Conservation (phyloP, 352 stramenopile genomes). For the Pseudoperonospora humuli region DNA sequence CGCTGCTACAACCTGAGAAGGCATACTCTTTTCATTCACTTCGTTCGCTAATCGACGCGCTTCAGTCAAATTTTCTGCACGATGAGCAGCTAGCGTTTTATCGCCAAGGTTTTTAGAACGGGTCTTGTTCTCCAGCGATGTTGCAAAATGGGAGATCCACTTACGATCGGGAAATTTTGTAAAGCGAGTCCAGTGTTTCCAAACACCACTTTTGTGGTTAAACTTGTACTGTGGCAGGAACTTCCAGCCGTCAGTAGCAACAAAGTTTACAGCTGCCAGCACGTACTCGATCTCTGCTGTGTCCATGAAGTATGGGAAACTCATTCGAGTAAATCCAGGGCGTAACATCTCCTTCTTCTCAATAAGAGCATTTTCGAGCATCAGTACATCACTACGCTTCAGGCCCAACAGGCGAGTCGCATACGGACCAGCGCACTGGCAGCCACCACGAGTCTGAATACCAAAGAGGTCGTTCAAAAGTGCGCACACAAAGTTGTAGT, state of each 20-base stretch:
- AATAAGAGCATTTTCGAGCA: constrained; percentile 84
- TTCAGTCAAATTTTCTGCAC: constrained; percentile 32
- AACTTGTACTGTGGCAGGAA: constrained; percentile 94
- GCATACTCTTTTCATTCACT: constrained; percentile 15
- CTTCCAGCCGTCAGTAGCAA: constrained; percentile 90
- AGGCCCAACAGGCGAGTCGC: constrained; percentile 90
- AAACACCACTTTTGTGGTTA: constrained; percentile 94
- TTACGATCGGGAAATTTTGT: constrained; percentile 47
- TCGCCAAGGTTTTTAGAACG: constrained; percentile 15
- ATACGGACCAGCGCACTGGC: constrained; percentile 92
- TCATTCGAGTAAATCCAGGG: constrained; percentile 93
- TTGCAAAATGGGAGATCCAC: constrained; percentile 49
- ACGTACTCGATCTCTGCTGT: constrained; percentile 90
- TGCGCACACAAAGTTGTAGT: constrained; percentile 98
- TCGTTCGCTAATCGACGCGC: constrained; percentile 28
- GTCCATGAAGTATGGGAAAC: constrained; percentile 85
- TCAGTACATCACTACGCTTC: constrained; percentile 45
- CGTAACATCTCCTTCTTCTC: constrained; percentile 90
- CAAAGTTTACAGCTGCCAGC: constrained; percentile 88
- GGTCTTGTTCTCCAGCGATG: constrained; percentile 18
- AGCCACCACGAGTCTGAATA: constrained; percentile 70
- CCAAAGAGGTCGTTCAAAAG: constrained; percentile 98
- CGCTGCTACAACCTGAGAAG: constrained; percentile 23
- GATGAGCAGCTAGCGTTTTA: constrained; percentile 36
- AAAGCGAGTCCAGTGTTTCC: constrained; percentile 71